Conservation (phyloP, 2,329 filamentous ascomycete genomes). For the Calonectria hawksworthii region DNA sequence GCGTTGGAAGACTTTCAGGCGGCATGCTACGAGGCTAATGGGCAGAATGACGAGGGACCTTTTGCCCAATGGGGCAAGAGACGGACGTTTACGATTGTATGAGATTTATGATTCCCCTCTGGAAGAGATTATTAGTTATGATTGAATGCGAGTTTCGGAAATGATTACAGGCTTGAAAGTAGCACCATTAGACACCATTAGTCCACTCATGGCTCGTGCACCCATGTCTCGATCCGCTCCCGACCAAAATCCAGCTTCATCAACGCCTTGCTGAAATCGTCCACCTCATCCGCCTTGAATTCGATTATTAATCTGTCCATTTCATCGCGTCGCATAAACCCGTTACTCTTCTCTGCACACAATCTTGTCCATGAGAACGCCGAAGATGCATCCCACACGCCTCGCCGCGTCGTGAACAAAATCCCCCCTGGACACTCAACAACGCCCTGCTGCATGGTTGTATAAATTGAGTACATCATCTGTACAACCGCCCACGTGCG, state of each 20-base stretch:
- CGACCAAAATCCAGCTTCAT: conserved; percentile 9
- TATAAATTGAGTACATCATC: not conserved
- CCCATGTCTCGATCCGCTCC: not conserved
- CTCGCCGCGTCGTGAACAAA: conserved; percentile 42
- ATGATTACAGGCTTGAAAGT: not conserved
- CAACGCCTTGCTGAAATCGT: not conserved
- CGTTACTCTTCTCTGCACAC: conserved; percentile 33
- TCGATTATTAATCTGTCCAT: conserved; percentile 11
- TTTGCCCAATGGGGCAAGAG: not conserved
- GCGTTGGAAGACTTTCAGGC: not conserved
- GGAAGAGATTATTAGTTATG: not conserved
- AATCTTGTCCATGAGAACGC: conserved; percentile 38
- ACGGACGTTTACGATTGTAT: not conserved
- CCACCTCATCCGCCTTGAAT: not conserved
- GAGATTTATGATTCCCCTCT: not conserved
- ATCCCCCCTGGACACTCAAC: conserved; percentile 29
- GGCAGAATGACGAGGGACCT: not conserved
- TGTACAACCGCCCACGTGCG: conserved; percentile 45
- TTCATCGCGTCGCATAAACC: conserved; percentile 34
- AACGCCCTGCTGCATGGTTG: conserved; percentile 19
- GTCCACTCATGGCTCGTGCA: not conserved
- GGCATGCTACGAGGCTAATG: not conserved
- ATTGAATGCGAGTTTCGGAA: not conserved
- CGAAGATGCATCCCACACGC: conserved; percentile 45
- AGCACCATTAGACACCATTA: not conserved